phyloP scores from a whole-genome alignment of 106 monocot genomes.

The Alisma plantagoaquatica region DNA sequence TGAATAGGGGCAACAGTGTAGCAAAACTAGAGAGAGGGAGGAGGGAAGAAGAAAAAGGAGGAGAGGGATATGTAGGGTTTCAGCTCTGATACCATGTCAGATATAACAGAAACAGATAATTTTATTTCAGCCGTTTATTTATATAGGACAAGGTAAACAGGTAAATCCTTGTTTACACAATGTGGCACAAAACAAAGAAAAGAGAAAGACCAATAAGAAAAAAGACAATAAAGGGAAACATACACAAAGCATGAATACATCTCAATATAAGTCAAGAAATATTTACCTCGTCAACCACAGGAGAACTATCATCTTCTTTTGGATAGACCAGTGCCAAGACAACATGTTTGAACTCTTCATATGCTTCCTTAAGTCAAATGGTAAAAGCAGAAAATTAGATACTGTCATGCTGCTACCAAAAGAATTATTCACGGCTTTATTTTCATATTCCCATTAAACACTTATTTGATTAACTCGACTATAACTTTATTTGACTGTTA shows the following conservation, averaged over 20 bases:
- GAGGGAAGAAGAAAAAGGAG: not conserved
- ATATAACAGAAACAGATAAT: not conserved
- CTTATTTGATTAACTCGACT: too few relatives aligned
- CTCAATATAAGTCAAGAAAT: not conserved
- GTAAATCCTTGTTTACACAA: not conserved
- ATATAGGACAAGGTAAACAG: not conserved
- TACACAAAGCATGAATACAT: not conserved
- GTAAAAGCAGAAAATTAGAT: constrained; percentile 2
- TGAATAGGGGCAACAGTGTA: too few relatives aligned
- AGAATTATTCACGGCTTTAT: too few relatives aligned
- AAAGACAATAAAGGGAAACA: not conserved
- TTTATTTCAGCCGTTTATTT: too few relatives aligned
- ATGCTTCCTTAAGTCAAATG: constrained; percentile 88
- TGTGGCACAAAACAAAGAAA: too few relatives aligned
- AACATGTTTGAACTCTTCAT: constrained; percentile 98
- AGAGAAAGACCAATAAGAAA: not conserved
- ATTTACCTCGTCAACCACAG: constrained; percentile 82
- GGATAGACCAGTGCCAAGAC: constrained; percentile 73
- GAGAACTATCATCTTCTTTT: constrained; percentile 77
- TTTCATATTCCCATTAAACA: too few relatives aligned
- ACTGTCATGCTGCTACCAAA: too few relatives aligned
- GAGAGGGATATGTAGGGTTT: not conserved
- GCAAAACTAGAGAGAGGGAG: not conserved
- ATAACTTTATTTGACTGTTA: too few relatives aligned
- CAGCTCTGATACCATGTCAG: not conserved